Evolutionary conservation across 306 rosid species (phyloP), one percentile per base, ranked within the genome.

Genomic region (Casuarina glauca): DNA sequence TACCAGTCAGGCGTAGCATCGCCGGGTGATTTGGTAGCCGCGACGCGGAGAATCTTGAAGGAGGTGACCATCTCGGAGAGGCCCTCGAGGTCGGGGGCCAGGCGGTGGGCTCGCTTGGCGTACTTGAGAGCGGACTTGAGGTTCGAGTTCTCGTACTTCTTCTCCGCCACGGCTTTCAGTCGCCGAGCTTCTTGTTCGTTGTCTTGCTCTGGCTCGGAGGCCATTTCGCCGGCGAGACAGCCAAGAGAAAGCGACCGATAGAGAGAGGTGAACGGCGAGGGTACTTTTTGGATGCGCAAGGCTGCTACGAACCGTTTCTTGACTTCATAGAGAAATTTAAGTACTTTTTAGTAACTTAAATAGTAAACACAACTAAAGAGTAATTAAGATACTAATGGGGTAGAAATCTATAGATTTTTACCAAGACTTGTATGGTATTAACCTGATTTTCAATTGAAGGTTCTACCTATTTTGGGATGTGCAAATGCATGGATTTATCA

Each of bases 101-200:
- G 87, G 11, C 83, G 82, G 1, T 84, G 86, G 3, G 94, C 93
- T 63, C 87, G 88, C 78, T 85, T 87, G 0, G 91, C 94, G 60
- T 90, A 88, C 74, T 88, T 92, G 13, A 94, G 83, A 44, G 97
- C 95, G 2, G 90, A 76, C 52, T 83, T 89, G 77, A 84, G 74
- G 20, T 84, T 84, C 69, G 89, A 85, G 39, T 64, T 64, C 68
- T 79, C 60, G 94, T 38, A 90, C 63, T 85, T 94, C 32, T 87
- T 46, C 58, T 89, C 87, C 0, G 97, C 93, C 5, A 79, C 13
- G 4, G 71, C 46, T 78, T 87, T 85, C 35, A 94, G 85, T 15
- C 78, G 87, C 43, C 48, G 63, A 19, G 97, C 88, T 79, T 90
- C 87, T 62, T 70, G 26, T 68, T 79, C 80, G 54, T 74, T 86